These are phyloP conservation scores for Boeremia exigua DNA, from an alignment of 2,329 filamentous ascomycete species.

Conservation along the genomic window DNA sequence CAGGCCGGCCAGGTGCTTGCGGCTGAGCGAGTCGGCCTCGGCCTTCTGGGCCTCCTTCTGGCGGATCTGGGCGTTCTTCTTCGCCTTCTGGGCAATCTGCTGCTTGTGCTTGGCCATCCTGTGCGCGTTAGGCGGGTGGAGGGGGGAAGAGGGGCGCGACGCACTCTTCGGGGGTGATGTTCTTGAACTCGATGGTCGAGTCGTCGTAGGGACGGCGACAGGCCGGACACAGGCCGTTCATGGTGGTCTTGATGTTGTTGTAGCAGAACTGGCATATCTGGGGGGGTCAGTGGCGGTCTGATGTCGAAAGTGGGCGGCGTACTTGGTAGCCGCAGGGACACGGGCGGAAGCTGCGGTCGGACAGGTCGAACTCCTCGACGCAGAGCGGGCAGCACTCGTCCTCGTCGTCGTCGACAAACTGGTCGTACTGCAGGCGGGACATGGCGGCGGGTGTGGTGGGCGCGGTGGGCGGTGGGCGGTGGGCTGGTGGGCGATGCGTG, in stretches of 20 bases:
- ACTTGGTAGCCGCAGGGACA: conserved; percentile 99
- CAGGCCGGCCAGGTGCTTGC: conserved; percentile 94
- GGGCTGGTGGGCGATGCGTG: conserved; percentile 17
- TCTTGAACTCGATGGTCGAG: conserved; percentile 95
- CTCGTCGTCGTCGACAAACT: conserved; percentile 61
- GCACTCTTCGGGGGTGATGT: conserved; percentile 93
- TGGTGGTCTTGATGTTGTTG: conserved; percentile 98
- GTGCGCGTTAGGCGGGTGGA: conserved; percentile 29
- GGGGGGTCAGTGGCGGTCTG: conserved; percentile 30
- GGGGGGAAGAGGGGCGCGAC: conserved; percentile 44
- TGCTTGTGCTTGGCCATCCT: conserved; percentile 77
- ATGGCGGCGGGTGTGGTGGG: conserved; percentile 39
- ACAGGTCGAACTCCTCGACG: conserved; percentile 98
- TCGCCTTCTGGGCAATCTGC: conserved; percentile 80
- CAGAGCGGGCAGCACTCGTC: conserved; percentile 81
- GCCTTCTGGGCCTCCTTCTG: conserved; percentile 97
- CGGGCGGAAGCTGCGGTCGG: conserved; percentile 94
- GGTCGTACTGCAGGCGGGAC: conserved; percentile 58
- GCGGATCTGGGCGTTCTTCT: conserved; percentile 86
- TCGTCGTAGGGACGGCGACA: conserved; percentile 96
- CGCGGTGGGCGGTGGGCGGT: neutral
- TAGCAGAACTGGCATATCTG: conserved; percentile 98
- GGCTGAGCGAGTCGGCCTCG: conserved; percentile 92
- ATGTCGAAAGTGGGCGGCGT: conserved; percentile 40
- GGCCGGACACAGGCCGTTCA: conserved; percentile 97